Conservation (phyloP, 257 asterid genomes). For the Orobanche coerulescens region DNA sequence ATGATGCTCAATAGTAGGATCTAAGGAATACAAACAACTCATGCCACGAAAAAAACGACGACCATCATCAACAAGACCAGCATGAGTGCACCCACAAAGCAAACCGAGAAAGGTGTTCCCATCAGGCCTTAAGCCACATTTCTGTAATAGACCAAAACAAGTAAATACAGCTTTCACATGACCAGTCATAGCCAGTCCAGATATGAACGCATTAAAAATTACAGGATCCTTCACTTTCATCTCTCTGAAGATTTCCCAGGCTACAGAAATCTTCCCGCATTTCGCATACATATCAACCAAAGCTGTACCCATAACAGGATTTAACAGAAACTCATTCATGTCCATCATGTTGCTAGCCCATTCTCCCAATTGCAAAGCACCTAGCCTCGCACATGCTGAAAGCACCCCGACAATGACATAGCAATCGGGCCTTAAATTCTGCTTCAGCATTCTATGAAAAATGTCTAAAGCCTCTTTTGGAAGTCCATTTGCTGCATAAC, state of each 20-base stretch:
- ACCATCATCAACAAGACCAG: conserved; percentile 39
- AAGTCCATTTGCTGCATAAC: not conserved
- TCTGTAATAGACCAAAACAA: conserved; percentile 29
- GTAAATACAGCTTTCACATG: conserved; percentile 32
- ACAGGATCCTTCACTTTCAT: conserved; percentile 20
- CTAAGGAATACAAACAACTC: conserved; percentile 22
- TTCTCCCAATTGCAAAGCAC: conserved; percentile 35
- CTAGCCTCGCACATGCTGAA: conserved; percentile 37
- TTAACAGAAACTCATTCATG: not conserved
- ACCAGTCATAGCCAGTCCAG: conserved; percentile 38
- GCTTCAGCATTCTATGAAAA: not conserved
- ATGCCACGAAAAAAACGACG: conserved; percentile 24
- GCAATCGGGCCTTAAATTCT: not conserved
- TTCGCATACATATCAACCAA: not conserved
- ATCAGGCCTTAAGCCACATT: conserved; percentile 29
- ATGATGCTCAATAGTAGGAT: conserved; percentile 30
- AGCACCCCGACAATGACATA: conserved; percentile 34
- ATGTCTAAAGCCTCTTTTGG: not conserved
- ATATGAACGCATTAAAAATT: conserved; percentile 31
- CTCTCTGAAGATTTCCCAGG: not conserved
- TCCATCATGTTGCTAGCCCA: conserved; percentile 21
- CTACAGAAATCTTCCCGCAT: not conserved
- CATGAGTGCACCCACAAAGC: conserved; percentile 39
- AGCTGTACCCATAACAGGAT: not conserved
- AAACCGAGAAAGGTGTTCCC: conserved; percentile 36